Percentiles rank a stretch among this genome's conserved stretches.
These are phyloP conservation scores for Boletus reticuloceps DNA, from an alignment of 768 basidiomycete genomes.

Conservation along the genomic window DNA sequence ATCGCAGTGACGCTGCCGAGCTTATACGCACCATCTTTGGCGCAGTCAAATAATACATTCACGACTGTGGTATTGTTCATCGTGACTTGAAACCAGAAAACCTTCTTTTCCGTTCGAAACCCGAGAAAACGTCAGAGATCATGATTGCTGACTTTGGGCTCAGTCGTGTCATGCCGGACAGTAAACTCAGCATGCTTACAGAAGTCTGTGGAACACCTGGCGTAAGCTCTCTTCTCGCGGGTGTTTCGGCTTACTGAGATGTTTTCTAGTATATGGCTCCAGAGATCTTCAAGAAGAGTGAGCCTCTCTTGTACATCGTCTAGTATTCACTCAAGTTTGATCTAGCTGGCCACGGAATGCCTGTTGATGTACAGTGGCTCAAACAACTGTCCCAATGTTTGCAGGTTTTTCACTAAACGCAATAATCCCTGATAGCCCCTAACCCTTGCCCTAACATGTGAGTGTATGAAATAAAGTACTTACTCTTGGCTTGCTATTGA, in stretches of 20 bases:
- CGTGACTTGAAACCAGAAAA: constrained; percentile 98
- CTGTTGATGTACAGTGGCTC: too few relatives aligned
- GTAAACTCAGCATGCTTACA: constrained; percentile 82
- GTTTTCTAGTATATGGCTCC: constrained; percentile 81
- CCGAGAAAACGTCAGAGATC: constrained; percentile 83
- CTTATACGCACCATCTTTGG: constrained; percentile 84
- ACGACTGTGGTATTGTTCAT: constrained; percentile 90
- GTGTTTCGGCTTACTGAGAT: constrained; percentile 4
- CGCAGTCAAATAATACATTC: constrained; percentile 91
- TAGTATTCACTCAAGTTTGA: neutral
- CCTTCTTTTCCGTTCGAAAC: constrained; percentile 85
- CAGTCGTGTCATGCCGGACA: constrained; percentile 86
- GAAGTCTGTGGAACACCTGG: constrained; percentile 97
- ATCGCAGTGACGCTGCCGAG: constrained; percentile 77
- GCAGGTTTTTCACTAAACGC: too few relatives aligned
- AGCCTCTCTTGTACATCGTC: constrained; percentile 21
- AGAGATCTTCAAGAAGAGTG: constrained; percentile 91
- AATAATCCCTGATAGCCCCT: too few relatives aligned
- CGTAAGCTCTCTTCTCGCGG: constrained; percentile 38
- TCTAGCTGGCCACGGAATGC: constrained; percentile 86
- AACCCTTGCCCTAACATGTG: too few relatives aligned
- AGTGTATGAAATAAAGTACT: too few relatives aligned
- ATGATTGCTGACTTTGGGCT: constrained; percentile 98
- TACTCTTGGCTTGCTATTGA: too few relatives aligned
- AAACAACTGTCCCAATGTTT: too few relatives aligned